Base-by-base conservation (phyloP, 176 grass and related monocot genomes). In the Hsuehochloa calcarea region DNA sequence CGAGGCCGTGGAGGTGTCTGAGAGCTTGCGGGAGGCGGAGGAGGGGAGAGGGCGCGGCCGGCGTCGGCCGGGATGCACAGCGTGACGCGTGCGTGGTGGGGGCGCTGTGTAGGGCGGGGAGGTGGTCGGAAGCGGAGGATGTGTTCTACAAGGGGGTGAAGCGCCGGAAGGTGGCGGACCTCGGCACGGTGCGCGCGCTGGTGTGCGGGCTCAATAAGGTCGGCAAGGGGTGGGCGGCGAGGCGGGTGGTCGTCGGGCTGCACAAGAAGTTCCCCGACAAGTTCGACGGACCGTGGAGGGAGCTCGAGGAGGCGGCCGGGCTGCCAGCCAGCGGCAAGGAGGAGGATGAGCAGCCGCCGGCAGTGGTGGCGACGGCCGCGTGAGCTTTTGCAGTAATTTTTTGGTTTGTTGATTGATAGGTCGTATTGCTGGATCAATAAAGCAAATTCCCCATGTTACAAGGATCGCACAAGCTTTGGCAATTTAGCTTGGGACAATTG, bases 81-180 rank as follows among this genome's bases (percentile, higher is more conserved):
- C 85, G 7, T 87, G n/a, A 87, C 52, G 17, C 74, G 14, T 61
- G 74, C 51, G 69, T 90, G 40, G 75, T 87, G 61, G 13, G 13
- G 34, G 60, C 68, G 40, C 68, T 90, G 3, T 90, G 85, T 52
- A 37, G 67, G 22, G 74, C 34, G 0, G 80, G 69, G 41, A 56
- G 89, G 74, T 87, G 80, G 80, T 74, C 80, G 62, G 89, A 90
- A 49, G 89, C 89, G 1, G 89, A 90, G 17, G 85, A 87, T 34
- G 41, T 87, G 40, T 87, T 84, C 68, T 79, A 84, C 8, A 80
- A 74, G 23, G 84, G 68, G 13, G 2, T 90, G 41, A 90, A 87
- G 85, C 74, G 41, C 39, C 31, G 68, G 60, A 90, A 84, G 85
- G 50, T 90, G 51, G 9, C 59, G 17, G 74, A 90, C 34, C 85